Evolutionary conservation across 176 grass and related monocot species (phyloP).

Genomic region (Aechmea fasciata): DNA sequence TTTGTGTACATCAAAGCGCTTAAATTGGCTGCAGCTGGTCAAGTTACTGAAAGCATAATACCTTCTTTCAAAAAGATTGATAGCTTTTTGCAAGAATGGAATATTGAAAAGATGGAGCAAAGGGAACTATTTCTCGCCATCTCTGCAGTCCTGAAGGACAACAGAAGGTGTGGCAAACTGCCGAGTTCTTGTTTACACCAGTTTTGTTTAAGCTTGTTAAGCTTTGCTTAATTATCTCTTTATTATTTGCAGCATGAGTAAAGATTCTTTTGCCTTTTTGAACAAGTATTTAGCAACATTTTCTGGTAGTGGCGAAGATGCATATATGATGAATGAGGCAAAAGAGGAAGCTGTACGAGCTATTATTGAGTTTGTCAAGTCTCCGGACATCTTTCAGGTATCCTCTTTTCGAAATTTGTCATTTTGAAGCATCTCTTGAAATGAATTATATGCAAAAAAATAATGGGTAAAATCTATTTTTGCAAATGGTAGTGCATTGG

Average conservation of each 20-base stretch:
- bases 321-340: conserved; percentile 40
- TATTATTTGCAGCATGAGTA: conserved; percentile 47
- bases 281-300: conserved; percentile 81
- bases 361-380: conserved; percentile 73
- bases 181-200: neutral
- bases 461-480: too few species aligned
- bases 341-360: conserved; percentile 68
- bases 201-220: conserved; percentile 1
- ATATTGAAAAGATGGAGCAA: conserved; percentile 55
- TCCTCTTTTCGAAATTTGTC: neutral
- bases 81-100: conserved; percentile 60
- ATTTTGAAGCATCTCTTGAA: neutral
- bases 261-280: conserved; percentile 71
- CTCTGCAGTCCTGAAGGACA: conserved; percentile 73
- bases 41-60: conserved; percentile 52
- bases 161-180: conserved; percentile 37
- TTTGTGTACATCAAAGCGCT: conserved; percentile 75
- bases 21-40: conserved; percentile 41
- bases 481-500: too few species aligned
- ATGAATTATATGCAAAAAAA: too few species aligned
- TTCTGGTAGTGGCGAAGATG: conserved; percentile 38
- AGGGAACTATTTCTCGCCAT: conserved; percentile 54
- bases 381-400: conserved; percentile 66
- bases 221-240: conserved; percentile 2
- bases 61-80: conserved; percentile 83